Base-by-base conservation (phyloP, 2,329 filamentous ascomycete species). In the Trichoderma sp. region DNA sequence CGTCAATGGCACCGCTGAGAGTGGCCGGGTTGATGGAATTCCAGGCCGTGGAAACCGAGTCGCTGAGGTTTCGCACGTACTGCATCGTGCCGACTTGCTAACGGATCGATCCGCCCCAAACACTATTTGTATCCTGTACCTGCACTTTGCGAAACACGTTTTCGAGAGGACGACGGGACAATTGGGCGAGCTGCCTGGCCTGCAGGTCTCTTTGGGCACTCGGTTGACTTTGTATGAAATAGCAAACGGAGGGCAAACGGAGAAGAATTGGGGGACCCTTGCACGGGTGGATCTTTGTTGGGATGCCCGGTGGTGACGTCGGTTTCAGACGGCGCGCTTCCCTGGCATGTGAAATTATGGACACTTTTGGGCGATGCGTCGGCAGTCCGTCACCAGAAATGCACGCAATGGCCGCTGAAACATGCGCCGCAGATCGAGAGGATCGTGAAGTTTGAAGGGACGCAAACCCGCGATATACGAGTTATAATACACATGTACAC, bases 11-110 rank as follows among this genome's bases (percentile, higher is more conserved):
- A 79, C 96, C 96, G 84, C 94, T 97, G 71, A 99, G 89, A 13
- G 96, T 99, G 58, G 96, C 94, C 65, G 96, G 96, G 82, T 99
- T 99, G 87, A 99, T 97, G 30, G 95, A 98, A 83, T 99, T 99
- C 96, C 96, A 99, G 82, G 96, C 95, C 84, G 96, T 98, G 77
- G 95, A 97, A 78, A 99, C 95, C 67, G 94, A 97, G 81, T 95
- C 95, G 82, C 94, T 96, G 77, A 98, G 89, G 79, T 95, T 97
- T 76, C 96, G 90, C 76, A 98, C 95, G 92, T 98, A 98, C 87
- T 98, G 95, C 96, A 98, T 98, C 74, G 81, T 85, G 79, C 77
- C 58, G 20, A n/a, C 23, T 34, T 43, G 39, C 39, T 9, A 26
- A 50, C 43, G 43, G 43, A 50, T 50, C 43, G 43, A 50, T 50